phyloP scores from a whole-genome alignment of 176 grass and related monocot genomes.

The Oryza meridionalis region DNA sequence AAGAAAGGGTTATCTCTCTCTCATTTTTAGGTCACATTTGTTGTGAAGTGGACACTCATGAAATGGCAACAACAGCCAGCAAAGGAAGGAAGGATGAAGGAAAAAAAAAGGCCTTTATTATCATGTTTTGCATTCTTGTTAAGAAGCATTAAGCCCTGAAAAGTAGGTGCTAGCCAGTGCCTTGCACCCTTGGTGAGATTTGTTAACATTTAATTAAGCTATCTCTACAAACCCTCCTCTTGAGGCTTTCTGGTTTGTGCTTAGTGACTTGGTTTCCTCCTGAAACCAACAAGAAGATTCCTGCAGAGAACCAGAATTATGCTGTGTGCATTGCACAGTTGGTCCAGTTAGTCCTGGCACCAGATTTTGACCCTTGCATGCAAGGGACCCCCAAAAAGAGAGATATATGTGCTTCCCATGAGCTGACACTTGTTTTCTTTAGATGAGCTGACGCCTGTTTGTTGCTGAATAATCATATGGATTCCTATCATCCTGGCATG shows the following conservation, averaged over 20 bases:
- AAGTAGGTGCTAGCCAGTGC: constrained; percentile 46
- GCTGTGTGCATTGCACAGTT: background rate
- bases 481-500: background rate
- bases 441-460: constrained; percentile 10
- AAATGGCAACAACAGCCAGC: constrained; percentile 31
- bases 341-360: background rate
- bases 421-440: background rate
- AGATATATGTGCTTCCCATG: background rate
- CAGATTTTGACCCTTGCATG: constrained; percentile 15
- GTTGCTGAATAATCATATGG: background rate
- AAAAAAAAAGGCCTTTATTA: constrained; percentile 30
- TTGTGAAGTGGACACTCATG: constrained; percentile 55
- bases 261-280: constrained; percentile 49
- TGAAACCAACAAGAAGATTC: constrained; percentile 40
- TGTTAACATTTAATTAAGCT: constrained; percentile 51
- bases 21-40: constrained; percentile 16
- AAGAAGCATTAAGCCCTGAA: constrained; percentile 26
- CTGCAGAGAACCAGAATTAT: background rate
- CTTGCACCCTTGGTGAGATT: constrained; percentile 46
- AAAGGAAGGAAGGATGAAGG: background rate
- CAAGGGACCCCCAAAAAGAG: background rate
- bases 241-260: constrained; percentile 49
- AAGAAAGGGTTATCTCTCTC: background rate
- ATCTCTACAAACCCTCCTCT: constrained; percentile 34
- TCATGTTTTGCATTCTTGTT: constrained; percentile 27